Evolutionary conservation across 2,329 filamentous ascomycete species (phyloP), one percentile per base, ranked within the genome.

Genomic region (Aureobasidium leucospermi): DNA sequence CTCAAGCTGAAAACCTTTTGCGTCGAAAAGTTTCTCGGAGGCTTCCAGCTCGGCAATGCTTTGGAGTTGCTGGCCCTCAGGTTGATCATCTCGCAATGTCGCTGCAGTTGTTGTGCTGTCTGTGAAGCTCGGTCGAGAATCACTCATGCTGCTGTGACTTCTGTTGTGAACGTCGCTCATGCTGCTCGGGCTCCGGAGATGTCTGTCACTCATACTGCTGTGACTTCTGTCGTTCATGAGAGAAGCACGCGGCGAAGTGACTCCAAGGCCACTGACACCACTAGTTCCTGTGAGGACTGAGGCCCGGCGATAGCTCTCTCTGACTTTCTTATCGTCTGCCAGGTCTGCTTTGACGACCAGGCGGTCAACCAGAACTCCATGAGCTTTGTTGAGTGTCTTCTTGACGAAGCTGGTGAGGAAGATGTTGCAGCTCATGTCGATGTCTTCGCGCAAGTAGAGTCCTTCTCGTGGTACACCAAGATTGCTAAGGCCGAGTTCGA

Each of bases 381-480:
- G 90, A 0, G 88, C 83, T 68, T 88, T 89, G 67, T 88, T 88
- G 47, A 95, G 79, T 13, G 89, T 94, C 74, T 85, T 88, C 78
- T 89, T 92, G 61, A 96, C 88, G 68, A 95, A 95, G 7, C 76
- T 75, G 0, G 85, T 80, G 76, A 94, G 82, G 63, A 94, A 76
- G 60, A 90, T 76, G 67, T 91, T 93, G 75, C 90, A 95, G 60
- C 82, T 82, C 78, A 96, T 85, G 63, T 90, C 86, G 51, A 94
- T 86, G 65, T 96, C 90, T 76, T 96, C 90, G n/a, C 88, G 81
- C 43, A 96, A 76, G 69, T 91, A 95, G 11, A 96, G 76, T 0
- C 90, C 90, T 42, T 83, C 76, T 23, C 79, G 73, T 0, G 90
- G 89, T 6, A 88, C 73, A 5, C 86, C 87, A 3, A 61, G 49